phyloP scores from a whole-genome alignment of 129 eudicot species.

The Erigeron canadensis region DNA sequence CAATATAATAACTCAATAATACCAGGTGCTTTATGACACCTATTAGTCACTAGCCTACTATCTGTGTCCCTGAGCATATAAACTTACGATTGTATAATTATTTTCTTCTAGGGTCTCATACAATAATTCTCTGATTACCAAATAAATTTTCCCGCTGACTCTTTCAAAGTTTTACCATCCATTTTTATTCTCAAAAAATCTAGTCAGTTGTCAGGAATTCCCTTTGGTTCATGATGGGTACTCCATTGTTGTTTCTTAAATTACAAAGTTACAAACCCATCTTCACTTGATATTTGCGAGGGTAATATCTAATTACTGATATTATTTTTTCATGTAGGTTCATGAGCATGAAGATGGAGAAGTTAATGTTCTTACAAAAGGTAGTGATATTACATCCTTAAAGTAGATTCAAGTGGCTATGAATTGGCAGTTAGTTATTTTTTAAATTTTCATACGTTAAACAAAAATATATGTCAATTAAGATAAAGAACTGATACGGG shows the following conservation, averaged over 20 bases:
- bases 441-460: not conserved
- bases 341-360: constrained; percentile 92
- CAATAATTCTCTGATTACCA: no score
- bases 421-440: not conserved
- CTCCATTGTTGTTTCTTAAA: not conserved
- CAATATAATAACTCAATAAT: no score
- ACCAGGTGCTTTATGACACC: no score
- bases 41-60: no score
- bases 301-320: constrained; percentile 1
- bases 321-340: constrained; percentile 46
- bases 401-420: constrained; percentile 14
- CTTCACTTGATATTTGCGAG: not conserved
- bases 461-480: not conserved
- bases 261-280: constrained; percentile 1
- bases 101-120: no score
- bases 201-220: constrained; percentile 11
- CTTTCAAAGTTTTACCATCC: not conserved
- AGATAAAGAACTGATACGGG: not conserved
- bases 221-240: constrained; percentile 15
- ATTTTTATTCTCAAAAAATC: constrained; percentile 1
- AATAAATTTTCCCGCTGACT: not conserved
- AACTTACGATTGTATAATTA: no score
- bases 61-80: no score
- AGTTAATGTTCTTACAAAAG: constrained; percentile 96
- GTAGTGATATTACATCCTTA: constrained; percentile 30